A percentile compares a stretch with the other conserved stretches of the same genome.
phyloP scores from a whole-genome alignment of 768 basidiomycete genomes.

The Arthromyces matolae region DNA sequence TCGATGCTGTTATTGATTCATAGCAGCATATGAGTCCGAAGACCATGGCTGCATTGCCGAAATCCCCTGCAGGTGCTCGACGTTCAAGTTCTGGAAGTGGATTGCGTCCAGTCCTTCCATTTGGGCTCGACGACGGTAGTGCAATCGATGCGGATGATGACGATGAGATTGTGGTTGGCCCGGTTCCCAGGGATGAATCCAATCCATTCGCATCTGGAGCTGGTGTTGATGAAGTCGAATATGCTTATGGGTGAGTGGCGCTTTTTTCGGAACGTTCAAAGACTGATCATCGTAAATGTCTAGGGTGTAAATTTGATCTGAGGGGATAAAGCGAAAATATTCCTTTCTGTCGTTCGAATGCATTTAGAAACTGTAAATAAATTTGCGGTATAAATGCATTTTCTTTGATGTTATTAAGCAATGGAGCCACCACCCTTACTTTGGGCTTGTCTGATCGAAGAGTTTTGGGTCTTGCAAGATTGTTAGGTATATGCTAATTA shows the following conservation, averaged over 20 bases:
- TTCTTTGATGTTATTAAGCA: no score
- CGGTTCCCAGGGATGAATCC: conserved; percentile 69
- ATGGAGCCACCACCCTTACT: no score
- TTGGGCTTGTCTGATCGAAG: no score
- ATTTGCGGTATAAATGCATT: no score
- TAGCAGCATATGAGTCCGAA: conserved; percentile 93
- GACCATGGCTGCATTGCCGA: conserved; percentile 89
- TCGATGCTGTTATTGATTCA: conserved; percentile 1
- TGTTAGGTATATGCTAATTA: no score
- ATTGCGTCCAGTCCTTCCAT: conserved; percentile 74
- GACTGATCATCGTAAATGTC: not conserved
- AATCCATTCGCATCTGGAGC: conserved; percentile 75
- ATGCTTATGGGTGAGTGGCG: conserved; percentile 71
- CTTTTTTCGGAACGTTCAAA: not conserved
- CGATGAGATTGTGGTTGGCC: conserved; percentile 69
- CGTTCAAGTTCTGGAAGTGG: conserved; percentile 83
- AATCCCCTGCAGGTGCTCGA: conserved; percentile 80
- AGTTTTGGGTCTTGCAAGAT: no score
- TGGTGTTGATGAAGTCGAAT: conserved; percentile 88
- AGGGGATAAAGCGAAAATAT: not conserved
- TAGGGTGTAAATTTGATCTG: conserved; percentile 4
- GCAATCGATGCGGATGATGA: conserved; percentile 71
- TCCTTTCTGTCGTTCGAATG: not conserved
- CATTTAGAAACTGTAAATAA: no score
- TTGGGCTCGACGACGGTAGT: conserved; percentile 72